These are phyloP conservation scores for Cladosporium sp. DNA, from an alignment of 2,329 filamentous ascomycete genomes.

Conservation along the genomic window DNA sequence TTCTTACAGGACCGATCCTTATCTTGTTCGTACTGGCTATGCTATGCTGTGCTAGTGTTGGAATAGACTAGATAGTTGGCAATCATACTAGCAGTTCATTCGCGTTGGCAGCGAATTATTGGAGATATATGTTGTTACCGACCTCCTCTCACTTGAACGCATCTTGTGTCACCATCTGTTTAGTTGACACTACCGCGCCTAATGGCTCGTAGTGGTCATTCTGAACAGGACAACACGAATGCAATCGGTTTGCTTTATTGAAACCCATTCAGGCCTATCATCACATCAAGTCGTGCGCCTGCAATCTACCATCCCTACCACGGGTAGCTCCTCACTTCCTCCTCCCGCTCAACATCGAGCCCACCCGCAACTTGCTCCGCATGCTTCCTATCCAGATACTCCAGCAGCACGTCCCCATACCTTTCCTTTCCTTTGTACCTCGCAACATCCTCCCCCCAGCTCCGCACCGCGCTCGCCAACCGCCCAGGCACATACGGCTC, in stretches of 20 bases:
- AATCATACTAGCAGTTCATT: not conserved
- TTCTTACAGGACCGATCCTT: not conserved
- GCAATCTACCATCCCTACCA: conserved; percentile 42
- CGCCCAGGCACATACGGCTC: conserved; percentile 78
- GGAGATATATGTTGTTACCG: not conserved
- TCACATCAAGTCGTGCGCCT: not conserved
- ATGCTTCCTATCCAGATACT: conserved; percentile 75
- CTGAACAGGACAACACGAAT: not conserved
- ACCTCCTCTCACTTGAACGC: not conserved
- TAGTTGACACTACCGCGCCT: not conserved
- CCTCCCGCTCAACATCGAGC: conserved; percentile 57
- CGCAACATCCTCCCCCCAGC: conserved; percentile 77
- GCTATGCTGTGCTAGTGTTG: conserved; percentile 1
- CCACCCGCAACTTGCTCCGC: conserved; percentile 70
- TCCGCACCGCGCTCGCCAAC: conserved; percentile 74
- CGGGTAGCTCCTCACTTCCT: conserved; percentile 64
- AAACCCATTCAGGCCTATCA: not conserved
- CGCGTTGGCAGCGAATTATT: not conserved
- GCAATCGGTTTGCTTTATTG: not conserved
- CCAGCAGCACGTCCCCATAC: conserved; percentile 72
- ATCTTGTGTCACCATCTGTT: not conserved
- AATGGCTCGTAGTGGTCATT: not conserved
- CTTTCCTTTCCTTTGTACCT: conserved; percentile 76
- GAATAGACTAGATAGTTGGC: not conserved
- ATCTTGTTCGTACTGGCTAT: not conserved